Base-by-base conservation (phyloP, 306 rosid genomes). In the Boehmeria nivea region DNA sequence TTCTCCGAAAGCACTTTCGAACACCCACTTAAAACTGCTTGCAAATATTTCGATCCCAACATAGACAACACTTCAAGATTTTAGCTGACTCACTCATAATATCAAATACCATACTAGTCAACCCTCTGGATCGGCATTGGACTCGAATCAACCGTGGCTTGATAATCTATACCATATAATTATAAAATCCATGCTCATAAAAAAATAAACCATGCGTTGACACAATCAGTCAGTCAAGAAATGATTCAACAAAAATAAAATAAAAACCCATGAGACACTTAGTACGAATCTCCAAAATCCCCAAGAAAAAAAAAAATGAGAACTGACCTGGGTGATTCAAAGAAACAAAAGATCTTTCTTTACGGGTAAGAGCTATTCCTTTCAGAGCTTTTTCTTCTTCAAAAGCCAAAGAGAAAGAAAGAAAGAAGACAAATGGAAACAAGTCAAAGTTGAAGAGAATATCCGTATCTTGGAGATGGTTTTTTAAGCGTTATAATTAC, bases 281-380 rank as follows among this genome's bases (percentile, higher is more conserved):
- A 11, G 10, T 11, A 1, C 17, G 45, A 3, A 40, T 31, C 36
- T 31, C 36, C 36, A 31, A 31, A n/a, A n/a, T n/a, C n/a, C n/a
- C n/a, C n/a, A n/a, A n/a, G n/a, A n/a, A n/a, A n/a, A 11, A 33
- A 14, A 40, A 5, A 24, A 47, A 24, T 22, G 56, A 28, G n/a
- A 54, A 26, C 68, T 39, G 18, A 62, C 69, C 63, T 38, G 64
- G 46, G 15, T 26, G 46, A 51, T 49, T 67, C 26, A 27, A 37
- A 6, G 20, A 22, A n/a, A 6, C 14, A 27, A 40, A 38, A 8
- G 28, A n/a, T n/a, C n/a, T n/a, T n/a, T 19, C 44, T 6, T 25
- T 33, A 11, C 43, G 40, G 23, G 31, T 6, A 39, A 11, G 59
- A 3, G 31, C n/a, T n/a, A n/a, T n/a, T n/a, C n/a, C n/a, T n/a